A percentile compares a stretch with the other conserved stretches of the same genome.
Evolutionary conservation across 352 stramenopile species (phyloP).

Genomic region (Globisporangium alternatum): DNA sequence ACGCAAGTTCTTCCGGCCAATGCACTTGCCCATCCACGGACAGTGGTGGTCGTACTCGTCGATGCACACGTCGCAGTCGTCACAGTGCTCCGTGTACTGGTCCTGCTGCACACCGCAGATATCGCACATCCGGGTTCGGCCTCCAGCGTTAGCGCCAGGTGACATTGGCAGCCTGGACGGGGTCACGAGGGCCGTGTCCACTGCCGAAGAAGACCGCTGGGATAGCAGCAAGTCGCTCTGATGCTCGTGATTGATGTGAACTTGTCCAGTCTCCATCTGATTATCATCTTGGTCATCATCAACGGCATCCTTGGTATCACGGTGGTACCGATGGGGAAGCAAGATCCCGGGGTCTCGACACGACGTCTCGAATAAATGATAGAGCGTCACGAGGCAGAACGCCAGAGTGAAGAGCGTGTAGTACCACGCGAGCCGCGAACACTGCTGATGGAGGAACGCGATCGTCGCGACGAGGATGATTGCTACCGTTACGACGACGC

Average conservation of each 20-base stretch:
- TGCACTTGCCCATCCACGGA: slow-evolving; percentile 94
- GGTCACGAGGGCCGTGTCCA: background rate
- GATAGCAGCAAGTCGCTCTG: slow-evolving; percentile 10
- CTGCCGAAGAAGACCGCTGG: slow-evolving; percentile 3
- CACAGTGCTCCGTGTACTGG: slow-evolving; percentile 83
- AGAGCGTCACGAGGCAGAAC: slow-evolving; percentile 55
- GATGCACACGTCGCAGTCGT: slow-evolving; percentile 92
- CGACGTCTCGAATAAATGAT: slow-evolving; percentile 72
- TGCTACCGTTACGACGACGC: slow-evolving; percentile 58
- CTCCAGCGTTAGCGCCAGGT: slow-evolving; percentile 22
- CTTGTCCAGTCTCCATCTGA: background rate
- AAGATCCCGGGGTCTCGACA: slow-evolving; percentile 78
- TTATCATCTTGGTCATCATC: slow-evolving; percentile 12
- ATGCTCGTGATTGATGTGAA: background rate
- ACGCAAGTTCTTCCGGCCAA: slow-evolving; percentile 89
- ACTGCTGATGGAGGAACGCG: slow-evolving; percentile 67
- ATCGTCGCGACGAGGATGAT: slow-evolving; percentile 60
- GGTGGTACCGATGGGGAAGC: slow-evolving; percentile 17
- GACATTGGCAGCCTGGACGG: slow-evolving; percentile 11
- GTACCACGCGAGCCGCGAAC: slow-evolving; percentile 40
- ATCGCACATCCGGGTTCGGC: slow-evolving; percentile 42
- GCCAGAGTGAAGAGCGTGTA: slow-evolving; percentile 55
- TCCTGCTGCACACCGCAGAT: slow-evolving; percentile 64
- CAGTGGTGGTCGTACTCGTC: slow-evolving; percentile 90
- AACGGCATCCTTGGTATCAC: slow-evolving; percentile 23